Percentiles rank a stretch among this genome's conserved stretches.
Evolutionary conservation across 2,329 filamentous ascomycete genomes (phyloP).

Genomic region (Fusarium cicatricum): DNA sequence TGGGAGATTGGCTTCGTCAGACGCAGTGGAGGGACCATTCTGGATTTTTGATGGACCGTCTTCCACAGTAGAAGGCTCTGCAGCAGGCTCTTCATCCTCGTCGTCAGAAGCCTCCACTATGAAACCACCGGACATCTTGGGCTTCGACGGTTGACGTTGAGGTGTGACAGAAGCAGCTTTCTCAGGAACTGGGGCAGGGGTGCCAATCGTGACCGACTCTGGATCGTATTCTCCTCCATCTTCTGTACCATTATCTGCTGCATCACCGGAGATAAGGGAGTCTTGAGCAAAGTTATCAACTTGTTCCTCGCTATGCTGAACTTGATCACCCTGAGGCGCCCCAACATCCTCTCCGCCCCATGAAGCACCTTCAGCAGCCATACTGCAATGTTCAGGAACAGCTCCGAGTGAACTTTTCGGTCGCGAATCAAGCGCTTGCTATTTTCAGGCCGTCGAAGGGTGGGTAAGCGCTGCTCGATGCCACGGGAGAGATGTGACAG

Average conservation of each 20-base stretch:
- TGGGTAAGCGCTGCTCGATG: not conserved
- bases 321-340: conserved; percentile 64
- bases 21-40: conserved; percentile 23
- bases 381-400: conserved; percentile 33
- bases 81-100: conserved; percentile 52
- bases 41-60: conserved; percentile 23
- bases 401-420: conserved; percentile 6
- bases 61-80: conserved; percentile 26
- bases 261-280: conserved; percentile 59
- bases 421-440: conserved; percentile 18
- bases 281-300: conserved; percentile 59
- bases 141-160: conserved; percentile 55
- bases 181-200: conserved; percentile 46
- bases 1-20: conserved; percentile 36
- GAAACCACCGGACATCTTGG: conserved; percentile 67
- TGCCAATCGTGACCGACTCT: conserved; percentile 59
- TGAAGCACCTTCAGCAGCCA: conserved; percentile 54
- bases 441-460: conserved; percentile 16
- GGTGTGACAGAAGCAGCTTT: conserved; percentile 40
- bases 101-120: conserved; percentile 68
- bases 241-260: conserved; percentile 57
- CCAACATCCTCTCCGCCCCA: conserved; percentile 64
- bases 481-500: conserved; percentile 6
- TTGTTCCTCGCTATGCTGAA: conserved; percentile 64
- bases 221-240: conserved; percentile 67